Percentiles rank a stretch among this genome's conserved stretches.
These are phyloP conservation scores for Aspergillus awamori DNA, from an alignment of 2,329 filamentous ascomycete genomes.

Conservation along the genomic window DNA sequence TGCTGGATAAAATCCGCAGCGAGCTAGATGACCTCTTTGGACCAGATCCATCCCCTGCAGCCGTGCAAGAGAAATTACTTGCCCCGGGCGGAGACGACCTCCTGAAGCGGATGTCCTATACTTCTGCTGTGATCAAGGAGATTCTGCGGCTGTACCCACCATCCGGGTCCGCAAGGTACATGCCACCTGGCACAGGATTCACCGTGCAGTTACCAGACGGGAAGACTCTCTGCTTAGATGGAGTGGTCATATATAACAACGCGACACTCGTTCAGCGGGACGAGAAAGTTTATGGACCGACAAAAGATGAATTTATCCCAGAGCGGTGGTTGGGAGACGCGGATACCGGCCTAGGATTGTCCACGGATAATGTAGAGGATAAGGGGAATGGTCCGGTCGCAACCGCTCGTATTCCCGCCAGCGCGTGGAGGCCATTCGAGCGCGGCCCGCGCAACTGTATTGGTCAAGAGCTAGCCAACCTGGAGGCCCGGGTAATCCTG, in stretches of 20 bases:
- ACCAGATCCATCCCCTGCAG: slow-evolving; percentile 40
- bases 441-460: slow-evolving; percentile 54
- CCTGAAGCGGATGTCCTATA: slow-evolving; percentile 54
- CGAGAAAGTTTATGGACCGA: slow-evolving; percentile 18
- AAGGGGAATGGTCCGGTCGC: slow-evolving; percentile 7
- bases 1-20: slow-evolving; percentile 41
- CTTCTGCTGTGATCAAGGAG: slow-evolving; percentile 58
- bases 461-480: slow-evolving; percentile 53
- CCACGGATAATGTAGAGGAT: neutral
- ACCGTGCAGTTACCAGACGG: slow-evolving; percentile 13
- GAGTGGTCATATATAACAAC: slow-evolving; percentile 18
- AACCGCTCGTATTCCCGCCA: slow-evolving; percentile 32
- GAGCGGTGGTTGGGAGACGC: slow-evolving; percentile 39
- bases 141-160: slow-evolving; percentile 57
- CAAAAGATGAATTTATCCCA: slow-evolving; percentile 36
- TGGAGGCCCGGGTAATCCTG: slow-evolving; percentile 38
- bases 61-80: slow-evolving; percentile 32
- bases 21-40: slow-evolving; percentile 61
- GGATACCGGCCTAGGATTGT: slow-evolving; percentile 16
- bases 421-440: slow-evolving; percentile 55
- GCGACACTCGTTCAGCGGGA: slow-evolving; percentile 24
- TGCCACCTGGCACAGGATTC: slow-evolving; percentile 13
- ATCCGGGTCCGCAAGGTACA: slow-evolving; percentile 19
- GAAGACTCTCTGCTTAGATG: slow-evolving; percentile 14
- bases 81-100: slow-evolving; percentile 44